Conservation (phyloP, 179 eudicot species). For the Amaranthus tricolor region DNA sequence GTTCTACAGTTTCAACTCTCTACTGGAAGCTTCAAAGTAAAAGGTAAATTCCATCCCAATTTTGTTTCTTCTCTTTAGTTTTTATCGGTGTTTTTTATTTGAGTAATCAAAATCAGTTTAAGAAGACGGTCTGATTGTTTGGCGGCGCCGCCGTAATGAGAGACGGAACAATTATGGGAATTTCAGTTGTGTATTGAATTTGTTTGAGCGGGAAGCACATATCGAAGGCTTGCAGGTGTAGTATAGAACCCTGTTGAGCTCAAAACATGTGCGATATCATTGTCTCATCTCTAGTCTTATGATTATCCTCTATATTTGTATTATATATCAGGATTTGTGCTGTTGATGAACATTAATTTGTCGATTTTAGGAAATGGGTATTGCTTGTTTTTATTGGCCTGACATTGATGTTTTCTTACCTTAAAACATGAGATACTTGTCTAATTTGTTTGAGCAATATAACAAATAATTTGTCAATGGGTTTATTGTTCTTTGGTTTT, state of each 20-base stretch:
- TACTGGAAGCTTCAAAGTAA: background rate
- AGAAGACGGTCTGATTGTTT: no score
- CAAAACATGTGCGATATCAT: slow-evolving; percentile 39
- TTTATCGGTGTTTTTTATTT: background rate
- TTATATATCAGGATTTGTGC: slow-evolving; percentile 1
- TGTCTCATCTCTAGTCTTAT: background rate
- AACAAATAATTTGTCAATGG: background rate
- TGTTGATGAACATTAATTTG: slow-evolving; percentile 13
- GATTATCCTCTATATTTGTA: background rate
- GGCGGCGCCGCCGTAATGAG: no score
- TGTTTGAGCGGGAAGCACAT: slow-evolving; percentile 27
- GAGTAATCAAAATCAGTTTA: background rate
- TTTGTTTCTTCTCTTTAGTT: no score
- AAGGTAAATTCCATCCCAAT: no score
- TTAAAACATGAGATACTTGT: background rate
- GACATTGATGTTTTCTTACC: background rate
- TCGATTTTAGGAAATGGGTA: no score
- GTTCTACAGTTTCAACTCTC: background rate
- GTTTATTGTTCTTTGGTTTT: background rate
- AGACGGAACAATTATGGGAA: background rate
- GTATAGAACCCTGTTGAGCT: slow-evolving; percentile 32
- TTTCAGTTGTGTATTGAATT: background rate
- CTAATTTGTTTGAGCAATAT: background rate
- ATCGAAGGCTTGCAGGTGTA: slow-evolving; percentile 40
- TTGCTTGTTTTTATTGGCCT: background rate